phyloP scores from a whole-genome alignment of 2,329 filamentous ascomycete species.

The Beauveria sp. region DNA sequence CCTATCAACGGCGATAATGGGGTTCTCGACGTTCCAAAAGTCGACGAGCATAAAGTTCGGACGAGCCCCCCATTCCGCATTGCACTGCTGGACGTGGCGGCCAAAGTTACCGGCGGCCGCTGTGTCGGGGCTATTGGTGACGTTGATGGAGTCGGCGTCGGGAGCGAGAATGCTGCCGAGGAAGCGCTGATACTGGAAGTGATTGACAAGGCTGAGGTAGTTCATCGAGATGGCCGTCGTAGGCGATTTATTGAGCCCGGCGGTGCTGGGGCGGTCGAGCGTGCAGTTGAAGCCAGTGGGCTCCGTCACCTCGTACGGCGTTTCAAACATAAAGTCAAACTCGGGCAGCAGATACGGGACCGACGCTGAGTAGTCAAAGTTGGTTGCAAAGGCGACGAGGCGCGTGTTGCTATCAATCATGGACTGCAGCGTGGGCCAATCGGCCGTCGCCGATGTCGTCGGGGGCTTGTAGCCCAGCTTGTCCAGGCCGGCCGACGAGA shows the following conservation, averaged over 20 bases:
- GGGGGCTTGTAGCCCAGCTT: slow-evolving; percentile 52
- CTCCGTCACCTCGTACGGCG: slow-evolving; percentile 55
- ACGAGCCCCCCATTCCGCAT: slow-evolving; percentile 47
- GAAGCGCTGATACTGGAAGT: slow-evolving; percentile 61
- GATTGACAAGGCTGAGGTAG: slow-evolving; percentile 68
- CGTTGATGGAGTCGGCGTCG: slow-evolving; percentile 49
- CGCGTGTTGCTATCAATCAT: slow-evolving; percentile 59
- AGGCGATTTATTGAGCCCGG: slow-evolving; percentile 33
- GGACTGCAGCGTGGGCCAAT: slow-evolving; percentile 65
- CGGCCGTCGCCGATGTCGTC: slow-evolving; percentile 30
- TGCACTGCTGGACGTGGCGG: slow-evolving; percentile 45
- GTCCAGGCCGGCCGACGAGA: slow-evolving; percentile 51
- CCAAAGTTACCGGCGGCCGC: slow-evolving; percentile 45
- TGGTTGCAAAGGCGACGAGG: slow-evolving; percentile 62
- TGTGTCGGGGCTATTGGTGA: slow-evolving; percentile 58
- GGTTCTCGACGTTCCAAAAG: slow-evolving; percentile 67
- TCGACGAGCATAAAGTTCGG: slow-evolving; percentile 75
- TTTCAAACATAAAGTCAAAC: slow-evolving; percentile 66
- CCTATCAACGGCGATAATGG: slow-evolving; percentile 60
- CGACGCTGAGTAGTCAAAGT: slow-evolving; percentile 31
- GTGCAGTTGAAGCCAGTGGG: slow-evolving; percentile 64
- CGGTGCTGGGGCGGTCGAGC: slow-evolving; percentile 52
- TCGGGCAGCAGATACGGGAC: slow-evolving; percentile 55
- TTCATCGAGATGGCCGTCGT: slow-evolving; percentile 47
- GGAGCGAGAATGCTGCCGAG: slow-evolving; percentile 52